Base-by-base conservation (phyloP, 495 filamentous ascomycete genomes). In the Hypoxylon trugodes region DNA sequence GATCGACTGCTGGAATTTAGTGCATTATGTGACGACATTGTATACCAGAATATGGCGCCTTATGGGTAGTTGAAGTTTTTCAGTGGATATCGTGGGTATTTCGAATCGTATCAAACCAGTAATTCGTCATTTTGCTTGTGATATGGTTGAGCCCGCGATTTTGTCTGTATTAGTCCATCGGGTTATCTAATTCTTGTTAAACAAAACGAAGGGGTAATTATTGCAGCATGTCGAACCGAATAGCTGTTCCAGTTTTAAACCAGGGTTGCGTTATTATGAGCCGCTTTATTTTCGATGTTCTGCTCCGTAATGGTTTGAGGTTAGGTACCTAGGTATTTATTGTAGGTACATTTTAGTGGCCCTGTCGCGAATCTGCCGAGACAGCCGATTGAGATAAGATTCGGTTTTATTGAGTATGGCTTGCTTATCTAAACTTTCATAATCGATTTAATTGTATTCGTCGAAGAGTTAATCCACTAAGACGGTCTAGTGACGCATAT, bases 291-390 rank as follows among this genome's bases (percentile, higher is more conserved):
- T 35, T 51, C 7, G 25, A 21, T 5, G n/a, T n/a, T n/a, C 40
- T 40, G 10, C 36, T 30, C 21, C 9, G 25, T 40, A 22, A 42
- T 24, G 18, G 16, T 1, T 7, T n/a, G n/a, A n/a, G n/a, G n/a
- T n/a, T n/a, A n/a, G n/a, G n/a, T n/a, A n/a, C n/a, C n/a, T n/a
- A n/a, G n/a, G n/a, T n/a, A n/a, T n/a, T n/a, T n/a, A n/a, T n/a
- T n/a, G n/a, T n/a, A n/a, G n/a, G n/a, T n/a, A n/a, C n/a, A 18
- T 50, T 22, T 10, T n/a, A 10, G 40, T 33, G n/a, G 42, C 50
- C 59, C 18, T 49, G 59, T 43, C 37, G 59, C 22, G 7, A 49
- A 62, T 62, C 59, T 62, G 50, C 59, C 59, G 51, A 58, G 26
- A 16, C 21, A 43, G n/a, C 35, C 59, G 18, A 28, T 13, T 26